Conservation (phyloP, 805 yeast species). For the Saturnispora mendoncae region DNA sequence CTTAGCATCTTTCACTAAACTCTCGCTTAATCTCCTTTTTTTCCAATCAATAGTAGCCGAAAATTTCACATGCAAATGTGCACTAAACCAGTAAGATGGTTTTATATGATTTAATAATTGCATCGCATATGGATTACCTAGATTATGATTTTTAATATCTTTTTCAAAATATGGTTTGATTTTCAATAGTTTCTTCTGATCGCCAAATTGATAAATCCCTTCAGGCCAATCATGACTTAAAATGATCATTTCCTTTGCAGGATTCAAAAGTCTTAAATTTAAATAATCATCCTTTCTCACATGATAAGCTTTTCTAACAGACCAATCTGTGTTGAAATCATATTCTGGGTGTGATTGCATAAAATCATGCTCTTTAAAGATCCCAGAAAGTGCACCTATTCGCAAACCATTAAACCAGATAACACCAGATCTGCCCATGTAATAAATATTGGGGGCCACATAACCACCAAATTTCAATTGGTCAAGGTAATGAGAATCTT, state of each 20-base stretch:
- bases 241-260: slow-evolving; percentile 39
- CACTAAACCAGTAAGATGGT: slow-evolving; percentile 79
- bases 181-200: slow-evolving; percentile 38
- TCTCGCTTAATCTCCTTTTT: slow-evolving; percentile 15
- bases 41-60: slow-evolving; percentile 34
- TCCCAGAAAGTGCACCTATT: slow-evolving; percentile 81
- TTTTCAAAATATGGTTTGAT: slow-evolving; percentile 57
- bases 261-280: slow-evolving; percentile 39
- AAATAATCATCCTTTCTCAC: slow-evolving; percentile 55
- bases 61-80: slow-evolving; percentile 77
- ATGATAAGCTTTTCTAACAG: slow-evolving; percentile 62
- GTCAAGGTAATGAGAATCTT: slow-evolving; percentile 67
- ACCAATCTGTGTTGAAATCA: slow-evolving; percentile 33
- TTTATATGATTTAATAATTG: slow-evolving; percentile 41
- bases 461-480: slow-evolving; percentile 83
- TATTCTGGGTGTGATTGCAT: slow-evolving; percentile 31
- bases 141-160: slow-evolving; percentile 49
- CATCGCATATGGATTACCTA: slow-evolving; percentile 70
- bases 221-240: slow-evolving; percentile 94
- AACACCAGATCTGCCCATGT: slow-evolving; percentile 68
- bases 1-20: no score
- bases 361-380: slow-evolving; percentile 50
- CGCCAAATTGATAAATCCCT: slow-evolving; percentile 61
- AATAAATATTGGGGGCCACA: slow-evolving; percentile 84
- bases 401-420: slow-evolving; percentile 68